Evolutionary conservation across 371 early-diverging fungal genomes (phyloP).

Genomic region (Amoeboaphelidium occidentale): DNA sequence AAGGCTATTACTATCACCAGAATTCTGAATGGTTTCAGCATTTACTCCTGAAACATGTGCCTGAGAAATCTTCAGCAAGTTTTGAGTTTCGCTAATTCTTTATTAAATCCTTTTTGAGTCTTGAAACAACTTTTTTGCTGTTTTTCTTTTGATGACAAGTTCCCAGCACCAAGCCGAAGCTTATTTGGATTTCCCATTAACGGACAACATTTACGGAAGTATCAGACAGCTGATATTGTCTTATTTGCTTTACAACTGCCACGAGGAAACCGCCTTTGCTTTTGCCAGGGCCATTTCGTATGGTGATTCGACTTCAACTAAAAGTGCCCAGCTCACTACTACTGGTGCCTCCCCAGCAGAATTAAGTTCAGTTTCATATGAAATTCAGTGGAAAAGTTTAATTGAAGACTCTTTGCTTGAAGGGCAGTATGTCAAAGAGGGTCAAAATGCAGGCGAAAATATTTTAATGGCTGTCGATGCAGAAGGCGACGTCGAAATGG

Average conservation of each 20-base stretch:
- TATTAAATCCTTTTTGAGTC: not conserved
- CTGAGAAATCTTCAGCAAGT: not conserved
- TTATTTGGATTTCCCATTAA: not conserved
- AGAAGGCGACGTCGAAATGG: no score
- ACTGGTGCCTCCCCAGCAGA: no score
- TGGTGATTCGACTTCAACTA: no score
- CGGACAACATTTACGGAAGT: not conserved
- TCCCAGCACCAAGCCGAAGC: not conserved
- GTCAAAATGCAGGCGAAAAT: no score
- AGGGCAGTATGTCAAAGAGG: no score
- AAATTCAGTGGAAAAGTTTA: no score
- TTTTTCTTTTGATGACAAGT: not conserved
- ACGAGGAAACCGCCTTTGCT: no score
- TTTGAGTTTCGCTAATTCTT: not conserved
- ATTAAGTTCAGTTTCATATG: no score
- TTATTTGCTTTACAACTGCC: not conserved
- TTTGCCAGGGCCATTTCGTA: no score
- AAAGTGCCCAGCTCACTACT: no score
- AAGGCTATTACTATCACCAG: slow-evolving; percentile 68
- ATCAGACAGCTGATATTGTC: not conserved
- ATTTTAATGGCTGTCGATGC: no score
- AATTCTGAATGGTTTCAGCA: slow-evolving; percentile 8
- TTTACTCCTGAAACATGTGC: not conserved
- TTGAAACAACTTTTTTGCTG: not conserved
- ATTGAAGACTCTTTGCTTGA: no score